These are phyloP conservation scores for Mycena maculata DNA, from an alignment of 768 basidiomycete species.

Conservation along the genomic window DNA sequence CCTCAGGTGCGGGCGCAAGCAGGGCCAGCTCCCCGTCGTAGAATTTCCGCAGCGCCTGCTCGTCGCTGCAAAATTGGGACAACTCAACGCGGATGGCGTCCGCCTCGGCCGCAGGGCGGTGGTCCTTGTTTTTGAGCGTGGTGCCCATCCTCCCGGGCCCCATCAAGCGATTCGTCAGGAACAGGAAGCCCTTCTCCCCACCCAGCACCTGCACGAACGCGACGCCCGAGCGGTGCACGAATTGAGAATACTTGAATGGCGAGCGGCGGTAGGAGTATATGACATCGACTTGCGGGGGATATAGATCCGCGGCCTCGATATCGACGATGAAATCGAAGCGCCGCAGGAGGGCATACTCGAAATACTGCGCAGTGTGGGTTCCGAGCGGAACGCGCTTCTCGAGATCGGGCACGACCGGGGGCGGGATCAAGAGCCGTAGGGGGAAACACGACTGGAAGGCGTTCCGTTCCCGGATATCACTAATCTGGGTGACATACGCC, in stretches of 20 bases:
- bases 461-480: conserved; percentile 85
- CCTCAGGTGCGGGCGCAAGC: conserved; percentile 61
- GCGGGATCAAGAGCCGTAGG: conserved; percentile 78
- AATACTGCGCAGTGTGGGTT: conserved; percentile 74
- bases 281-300: conserved; percentile 85
- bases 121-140: conserved; percentile 64
- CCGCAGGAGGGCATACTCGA: conserved; percentile 82
- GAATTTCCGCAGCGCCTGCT: conserved; percentile 64
- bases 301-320: conserved; percentile 80
- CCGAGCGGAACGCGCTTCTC: conserved; percentile 77
- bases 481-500: conserved; percentile 91
- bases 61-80: conserved; percentile 73
- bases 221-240: conserved; percentile 89
- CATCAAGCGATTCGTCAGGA: conserved; percentile 90
- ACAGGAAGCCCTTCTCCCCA: conserved; percentile 83
- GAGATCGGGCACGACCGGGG: conserved; percentile 76
- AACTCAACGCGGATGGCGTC: conserved; percentile 72
- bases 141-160: conserved; percentile 73
- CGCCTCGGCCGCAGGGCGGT: conserved; percentile 66
- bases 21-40: conserved; percentile 78
- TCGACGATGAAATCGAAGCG: conserved; percentile 87
- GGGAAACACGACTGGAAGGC: conserved; percentile 94
- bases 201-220: conserved; percentile 92
- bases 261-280: conserved; percentile 90
- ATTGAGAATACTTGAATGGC: conserved; percentile 86